These are phyloP conservation scores for Berberis thunbergii DNA, from an alignment of 164 flowering plant genomes.

Conservation along the genomic window DNA sequence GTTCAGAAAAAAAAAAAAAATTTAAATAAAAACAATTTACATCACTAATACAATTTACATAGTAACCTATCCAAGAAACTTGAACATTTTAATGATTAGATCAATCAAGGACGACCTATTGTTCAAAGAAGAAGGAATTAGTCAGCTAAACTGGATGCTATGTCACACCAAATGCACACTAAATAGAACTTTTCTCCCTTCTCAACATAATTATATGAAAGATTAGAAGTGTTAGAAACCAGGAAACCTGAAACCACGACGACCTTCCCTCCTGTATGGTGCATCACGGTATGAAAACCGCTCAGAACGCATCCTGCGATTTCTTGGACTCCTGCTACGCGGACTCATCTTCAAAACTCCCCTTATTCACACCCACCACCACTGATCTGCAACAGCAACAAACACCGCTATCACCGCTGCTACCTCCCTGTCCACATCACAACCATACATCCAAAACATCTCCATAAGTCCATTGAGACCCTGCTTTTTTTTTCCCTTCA, in stretches of 20 bases:
- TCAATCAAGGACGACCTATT: no score
- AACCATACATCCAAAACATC: slow-evolving; percentile 41
- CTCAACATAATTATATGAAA: not conserved
- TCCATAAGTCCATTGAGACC: slow-evolving; percentile 12
- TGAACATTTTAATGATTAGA: no score
- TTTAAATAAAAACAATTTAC: no score
- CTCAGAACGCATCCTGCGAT: slow-evolving; percentile 36
- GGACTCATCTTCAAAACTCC: slow-evolving; percentile 34
- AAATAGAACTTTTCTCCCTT: no score
- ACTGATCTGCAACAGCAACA: slow-evolving; percentile 18
- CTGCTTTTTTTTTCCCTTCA: slow-evolving; percentile 9
- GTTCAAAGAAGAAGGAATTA: no score
- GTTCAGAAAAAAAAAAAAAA: no score
- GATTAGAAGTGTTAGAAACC: slow-evolving; percentile 16
- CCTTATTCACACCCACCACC: slow-evolving; percentile 15
- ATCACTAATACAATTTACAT: no score
- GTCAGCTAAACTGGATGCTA: no score
- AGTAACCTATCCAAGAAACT: no score
- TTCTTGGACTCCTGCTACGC: slow-evolving; percentile 33
- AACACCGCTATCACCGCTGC: slow-evolving; percentile 20
- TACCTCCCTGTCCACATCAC: slow-evolving; percentile 46
- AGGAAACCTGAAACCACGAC: slow-evolving; percentile 43
- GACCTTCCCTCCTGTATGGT: slow-evolving; percentile 42
- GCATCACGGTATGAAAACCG: slow-evolving; percentile 39
- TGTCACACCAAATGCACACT: no score